Conservation (phyloP, 2,329 filamentous ascomycete species). For the Proliferodiscus dingleyae region DNA sequence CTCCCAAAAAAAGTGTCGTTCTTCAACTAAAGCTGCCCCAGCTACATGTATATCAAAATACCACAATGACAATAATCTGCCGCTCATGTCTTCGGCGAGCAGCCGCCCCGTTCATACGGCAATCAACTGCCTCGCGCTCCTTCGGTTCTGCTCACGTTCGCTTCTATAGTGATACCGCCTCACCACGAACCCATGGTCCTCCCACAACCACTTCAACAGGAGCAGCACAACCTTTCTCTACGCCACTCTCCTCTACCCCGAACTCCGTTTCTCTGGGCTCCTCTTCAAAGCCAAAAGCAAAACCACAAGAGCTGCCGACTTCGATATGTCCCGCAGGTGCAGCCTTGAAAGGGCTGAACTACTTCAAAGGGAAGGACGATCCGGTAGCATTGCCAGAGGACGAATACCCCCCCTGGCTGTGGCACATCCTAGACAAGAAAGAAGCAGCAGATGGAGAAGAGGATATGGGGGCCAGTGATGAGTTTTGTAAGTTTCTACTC, state of each 20-base stretch:
- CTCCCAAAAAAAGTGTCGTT: conserved; percentile 27
- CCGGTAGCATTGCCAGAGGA: conserved; percentile 69
- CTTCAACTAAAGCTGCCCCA: conserved; percentile 16
- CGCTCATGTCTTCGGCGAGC: conserved; percentile 43
- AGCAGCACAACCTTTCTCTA: conserved; percentile 31
- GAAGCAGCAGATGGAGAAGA: conserved; percentile 49
- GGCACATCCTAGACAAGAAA: conserved; percentile 61
- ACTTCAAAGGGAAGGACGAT: conserved; percentile 66
- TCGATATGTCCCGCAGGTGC: conserved; percentile 53
- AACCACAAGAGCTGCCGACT: conserved; percentile 2
- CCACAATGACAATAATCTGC: conserved; percentile 32
- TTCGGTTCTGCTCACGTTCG: conserved; percentile 21
- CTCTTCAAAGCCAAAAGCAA: conserved; percentile 12
- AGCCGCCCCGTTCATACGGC: conserved; percentile 28
- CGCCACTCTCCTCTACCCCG: conserved; percentile 27
- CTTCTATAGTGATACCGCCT: conserved; percentile 12
- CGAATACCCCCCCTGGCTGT: conserved; percentile 78
- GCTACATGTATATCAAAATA: background rate
- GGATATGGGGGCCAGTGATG: conserved; percentile 59
- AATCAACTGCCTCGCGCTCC: conserved; percentile 1
- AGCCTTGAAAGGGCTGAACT: conserved; percentile 69
- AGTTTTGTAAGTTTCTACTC: conserved; percentile 63
- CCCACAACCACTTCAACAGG: conserved; percentile 24
- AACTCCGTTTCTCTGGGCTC: conserved; percentile 10
- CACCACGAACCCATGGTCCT: conserved; percentile 7